Evolutionary conservation across 768 basidiomycete species (phyloP), one percentile per base, ranked within the genome.

Genomic region (Pleurotus citrinopileatus): DNA sequence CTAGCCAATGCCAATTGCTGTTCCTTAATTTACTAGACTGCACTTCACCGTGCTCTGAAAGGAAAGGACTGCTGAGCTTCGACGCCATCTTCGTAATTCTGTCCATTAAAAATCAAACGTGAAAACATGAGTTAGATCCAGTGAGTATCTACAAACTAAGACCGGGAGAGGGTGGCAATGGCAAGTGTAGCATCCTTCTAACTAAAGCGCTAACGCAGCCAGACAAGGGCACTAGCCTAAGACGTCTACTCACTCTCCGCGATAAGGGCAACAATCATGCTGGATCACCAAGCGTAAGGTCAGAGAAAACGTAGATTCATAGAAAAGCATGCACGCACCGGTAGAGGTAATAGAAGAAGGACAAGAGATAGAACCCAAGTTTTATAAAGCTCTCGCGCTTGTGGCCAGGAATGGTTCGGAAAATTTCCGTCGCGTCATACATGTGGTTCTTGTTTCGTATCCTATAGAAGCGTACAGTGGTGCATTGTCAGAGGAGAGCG

Each of bases 391-490:
- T 87, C 74, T 95, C 96, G 66, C 93, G 97, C 77, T 99, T 99
- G 74, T 98, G 97, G 36, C 81, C 84, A 12, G 88, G 82, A 43
- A 98, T 73, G 54, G 95, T 94, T 61, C 97, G 83, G 81, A 99
- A 99, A 60, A 98, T 99, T 74, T 99, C 97, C 20, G 96, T 98
- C 52, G 97, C 97, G 67, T 99, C 97, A 67, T 97, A 98, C 93
- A 98, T 96, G 73, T 98, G 95, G 65, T 88, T 87, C 67, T 93
- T 92, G 69, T 86, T 86, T 61, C 88, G 82, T 67, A 98, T 94
- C 73, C 94, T 97, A 65, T 8, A 54, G 23, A 51, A 48, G 17
- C 27, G 45, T 19, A 58, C 43, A 43, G 19, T 45, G 28, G 44
- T 43, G 53, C 42, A 34, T 27, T 26, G 40, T 23, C 42, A 54